These are phyloP conservation scores for Linnemannia exigua DNA, from an alignment of 192 early-diverging fungal genomes.

Conservation along the genomic window DNA sequence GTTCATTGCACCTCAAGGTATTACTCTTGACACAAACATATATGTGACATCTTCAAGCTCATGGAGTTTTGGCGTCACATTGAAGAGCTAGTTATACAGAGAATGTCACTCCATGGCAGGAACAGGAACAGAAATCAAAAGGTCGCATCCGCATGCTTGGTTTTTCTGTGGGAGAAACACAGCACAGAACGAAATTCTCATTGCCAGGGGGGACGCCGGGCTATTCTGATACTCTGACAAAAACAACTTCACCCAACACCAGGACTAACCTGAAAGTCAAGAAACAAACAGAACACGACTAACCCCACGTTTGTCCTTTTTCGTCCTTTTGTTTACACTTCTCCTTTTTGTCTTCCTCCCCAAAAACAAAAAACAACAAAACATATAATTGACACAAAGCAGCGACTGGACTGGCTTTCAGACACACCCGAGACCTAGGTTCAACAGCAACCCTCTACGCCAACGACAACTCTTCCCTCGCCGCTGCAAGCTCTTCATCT, in stretches of 20 bases:
- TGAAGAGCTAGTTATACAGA: not conserved
- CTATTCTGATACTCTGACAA: too few relatives aligned
- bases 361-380: too few relatives aligned
- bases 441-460: not conserved
- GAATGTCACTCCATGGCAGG: not conserved
- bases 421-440: constrained; percentile 19
- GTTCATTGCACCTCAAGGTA: not conserved
- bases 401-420: not conserved
- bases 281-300: not conserved
- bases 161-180: too few relatives aligned
- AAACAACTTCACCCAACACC: too few relatives aligned
- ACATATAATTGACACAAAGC: not conserved
- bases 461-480: constrained; percentile 16
- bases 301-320: constrained; percentile 1
- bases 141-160: not conserved
- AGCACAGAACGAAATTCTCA: too few relatives aligned
- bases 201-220: too few relatives aligned
- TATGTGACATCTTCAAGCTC: not conserved
- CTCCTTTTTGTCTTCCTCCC: not conserved
- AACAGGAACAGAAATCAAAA: not conserved
- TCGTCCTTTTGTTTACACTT: too few relatives aligned
- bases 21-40: not conserved
- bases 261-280: too few relatives aligned
- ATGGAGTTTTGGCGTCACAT: not conserved
- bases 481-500: constrained; percentile 11